Conservation (phyloP, 1,284 basidiomycete species). For the Pascua guehoae region DNA sequence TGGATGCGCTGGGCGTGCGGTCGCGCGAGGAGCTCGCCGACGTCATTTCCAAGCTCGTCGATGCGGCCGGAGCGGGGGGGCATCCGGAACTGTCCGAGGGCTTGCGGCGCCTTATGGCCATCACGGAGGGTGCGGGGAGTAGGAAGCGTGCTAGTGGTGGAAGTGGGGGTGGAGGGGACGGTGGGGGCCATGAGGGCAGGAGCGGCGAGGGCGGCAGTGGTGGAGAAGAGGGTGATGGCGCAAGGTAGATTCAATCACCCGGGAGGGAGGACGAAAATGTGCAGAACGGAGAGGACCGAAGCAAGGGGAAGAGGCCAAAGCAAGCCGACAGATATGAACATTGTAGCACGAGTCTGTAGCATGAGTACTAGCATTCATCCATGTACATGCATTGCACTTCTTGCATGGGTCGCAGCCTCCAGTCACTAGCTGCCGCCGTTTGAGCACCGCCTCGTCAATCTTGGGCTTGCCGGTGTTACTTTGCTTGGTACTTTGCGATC, state of each 20-base stretch:
- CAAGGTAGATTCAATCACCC: no score
- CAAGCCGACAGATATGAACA: no score
- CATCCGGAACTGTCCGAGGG: slow-evolving; percentile 17
- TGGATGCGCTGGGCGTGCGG: slow-evolving; percentile 14
- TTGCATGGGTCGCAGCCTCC: no score
- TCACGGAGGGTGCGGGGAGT: slow-evolving; percentile 10
- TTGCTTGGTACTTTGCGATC: no score
- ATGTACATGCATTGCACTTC: no score
- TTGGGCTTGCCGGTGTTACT: no score
- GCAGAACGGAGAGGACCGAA: neutral
- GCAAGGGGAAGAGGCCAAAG: neutral
- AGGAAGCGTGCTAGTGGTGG: neutral
- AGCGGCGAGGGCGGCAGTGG: neutral
- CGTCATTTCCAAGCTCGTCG: slow-evolving; percentile 14
- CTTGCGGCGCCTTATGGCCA: slow-evolving; percentile 12
- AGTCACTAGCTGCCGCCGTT: no score
- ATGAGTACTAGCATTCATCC: no score
- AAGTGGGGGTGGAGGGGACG: neutral
- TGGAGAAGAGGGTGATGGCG: neutral
- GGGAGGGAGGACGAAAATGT: no score
- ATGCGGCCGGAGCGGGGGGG: slow-evolving; percentile 9
- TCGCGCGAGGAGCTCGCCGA: slow-evolving; percentile 11
- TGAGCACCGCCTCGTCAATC: no score
- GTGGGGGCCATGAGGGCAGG: no score
- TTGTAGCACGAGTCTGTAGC: no score